Conservation (phyloP, 1,139 yeast genomes). For the Geotrichum cucujoidarum region DNA sequence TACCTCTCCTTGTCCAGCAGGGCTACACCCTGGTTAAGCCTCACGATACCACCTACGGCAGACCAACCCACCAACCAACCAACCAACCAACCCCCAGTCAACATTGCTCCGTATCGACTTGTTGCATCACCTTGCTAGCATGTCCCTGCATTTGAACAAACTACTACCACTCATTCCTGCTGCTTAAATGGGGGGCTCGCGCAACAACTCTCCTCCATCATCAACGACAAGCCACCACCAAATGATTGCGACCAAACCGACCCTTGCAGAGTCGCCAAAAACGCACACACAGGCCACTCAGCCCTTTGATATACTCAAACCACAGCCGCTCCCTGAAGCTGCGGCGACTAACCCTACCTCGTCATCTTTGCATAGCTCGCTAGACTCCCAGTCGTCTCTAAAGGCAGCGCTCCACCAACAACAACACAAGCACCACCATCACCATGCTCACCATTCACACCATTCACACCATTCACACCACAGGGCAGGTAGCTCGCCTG, state of each 20-base stretch:
- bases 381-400: neutral
- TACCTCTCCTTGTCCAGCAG: too few relatives aligned
- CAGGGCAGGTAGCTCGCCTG: neutral
- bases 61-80: too few relatives aligned
- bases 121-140: neutral
- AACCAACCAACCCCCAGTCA: too few relatives aligned
- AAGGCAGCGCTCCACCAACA: neutral
- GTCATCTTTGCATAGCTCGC: neutral
- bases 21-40: too few relatives aligned
- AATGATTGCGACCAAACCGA: neutral
- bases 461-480: neutral
- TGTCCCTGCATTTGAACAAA: neutral
- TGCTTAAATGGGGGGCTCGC: too few relatives aligned
- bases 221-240: neutral
- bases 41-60: too few relatives aligned
- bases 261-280: neutral
- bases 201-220: neutral
- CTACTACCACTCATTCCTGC: neutral
- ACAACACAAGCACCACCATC: neutral
- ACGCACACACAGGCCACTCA: neutral
- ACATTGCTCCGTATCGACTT: too few relatives aligned
- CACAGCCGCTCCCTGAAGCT: neutral
- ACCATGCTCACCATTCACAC: neutral
- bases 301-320: conserved; percentile 4
- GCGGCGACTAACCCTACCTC: too few relatives aligned